Evolutionary conservation across 345 rosid genomes (phyloP).

Genomic region (Populus davidiana): DNA sequence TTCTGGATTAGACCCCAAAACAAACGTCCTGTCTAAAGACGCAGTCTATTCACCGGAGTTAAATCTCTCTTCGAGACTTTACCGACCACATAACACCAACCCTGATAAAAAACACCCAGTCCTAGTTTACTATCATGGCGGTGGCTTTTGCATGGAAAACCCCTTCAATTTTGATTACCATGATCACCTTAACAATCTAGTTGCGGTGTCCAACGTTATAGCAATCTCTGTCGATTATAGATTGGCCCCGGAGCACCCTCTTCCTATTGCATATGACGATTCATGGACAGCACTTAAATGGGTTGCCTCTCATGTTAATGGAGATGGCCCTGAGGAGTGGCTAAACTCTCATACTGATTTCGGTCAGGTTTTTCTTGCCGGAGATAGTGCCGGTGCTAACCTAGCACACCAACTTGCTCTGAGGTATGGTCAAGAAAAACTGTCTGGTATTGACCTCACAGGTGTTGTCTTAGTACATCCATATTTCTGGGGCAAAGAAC

Average conservation of each 20-base stretch:
- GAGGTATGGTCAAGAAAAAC: not conserved
- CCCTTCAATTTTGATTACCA: conserved; percentile 15
- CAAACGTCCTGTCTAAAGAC: conserved; percentile 13
- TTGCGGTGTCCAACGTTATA: conserved; percentile 3
- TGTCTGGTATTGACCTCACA: not conserved
- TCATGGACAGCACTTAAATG: conserved; percentile 27
- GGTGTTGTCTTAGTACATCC: conserved; percentile 24
- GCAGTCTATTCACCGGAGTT: not conserved
- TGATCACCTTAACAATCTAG: conserved; percentile 8
- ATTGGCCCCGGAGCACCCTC: conserved; percentile 20
- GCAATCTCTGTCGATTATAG: conserved; percentile 28
- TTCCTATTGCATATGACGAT: conserved; percentile 18
- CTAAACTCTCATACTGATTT: conserved; percentile 12
- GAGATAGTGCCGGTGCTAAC: conserved; percentile 24
- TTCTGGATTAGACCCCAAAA: conserved; percentile 10
- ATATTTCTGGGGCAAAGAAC: conserved; percentile 25
- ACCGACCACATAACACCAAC: not conserved
- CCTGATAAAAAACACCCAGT: conserved; percentile 19
- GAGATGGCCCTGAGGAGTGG: conserved; percentile 24
- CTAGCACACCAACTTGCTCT: conserved; percentile 8
- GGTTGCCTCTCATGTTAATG: conserved; percentile 20
- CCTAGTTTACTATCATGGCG: conserved; percentile 23
- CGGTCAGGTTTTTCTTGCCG: not conserved
- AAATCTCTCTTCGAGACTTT: conserved; percentile 9
- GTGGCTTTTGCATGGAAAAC: conserved; percentile 19